phyloP scores from a whole-genome alignment of 192 early-diverging fungal species.

The Coemansia sp. region DNA sequence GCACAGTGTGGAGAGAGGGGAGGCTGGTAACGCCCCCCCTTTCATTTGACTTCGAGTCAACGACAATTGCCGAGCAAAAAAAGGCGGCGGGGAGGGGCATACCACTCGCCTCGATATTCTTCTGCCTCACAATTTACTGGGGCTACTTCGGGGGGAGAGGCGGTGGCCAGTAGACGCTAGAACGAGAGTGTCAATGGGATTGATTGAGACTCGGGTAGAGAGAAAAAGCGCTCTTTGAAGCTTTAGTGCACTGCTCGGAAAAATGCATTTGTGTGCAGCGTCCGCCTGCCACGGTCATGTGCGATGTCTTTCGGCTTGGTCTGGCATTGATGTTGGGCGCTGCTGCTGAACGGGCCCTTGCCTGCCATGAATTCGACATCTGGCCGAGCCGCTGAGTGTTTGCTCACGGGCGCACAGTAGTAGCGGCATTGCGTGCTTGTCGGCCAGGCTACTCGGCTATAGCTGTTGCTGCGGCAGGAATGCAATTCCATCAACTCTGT shows the following conservation, averaged over 20 bases:
- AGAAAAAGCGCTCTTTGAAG: background rate
- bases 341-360: background rate
- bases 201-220: background rate
- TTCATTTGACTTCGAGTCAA: background rate
- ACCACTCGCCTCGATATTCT: background rate
- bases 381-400: background rate
- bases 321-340: background rate
- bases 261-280: conserved; percentile 7
- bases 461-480: background rate
- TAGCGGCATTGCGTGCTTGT: background rate
- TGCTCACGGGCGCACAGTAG: background rate
- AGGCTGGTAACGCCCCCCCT: background rate
- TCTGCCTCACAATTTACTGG: background rate
- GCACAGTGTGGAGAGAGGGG: background rate
- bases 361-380: background rate
- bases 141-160: background rate
- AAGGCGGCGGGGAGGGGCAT: background rate
- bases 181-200: background rate
- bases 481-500: background rate
- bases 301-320: background rate
- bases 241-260: conserved; percentile 1
- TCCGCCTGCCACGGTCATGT: background rate
- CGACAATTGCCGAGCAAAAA: conserved; percentile 4
- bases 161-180: background rate
- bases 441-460: background rate